Percentiles rank a stretch among this genome's conserved stretches.
Conservation (phyloP, 169 alveolate genomes). For the Toxoplasma gondii region DNA sequence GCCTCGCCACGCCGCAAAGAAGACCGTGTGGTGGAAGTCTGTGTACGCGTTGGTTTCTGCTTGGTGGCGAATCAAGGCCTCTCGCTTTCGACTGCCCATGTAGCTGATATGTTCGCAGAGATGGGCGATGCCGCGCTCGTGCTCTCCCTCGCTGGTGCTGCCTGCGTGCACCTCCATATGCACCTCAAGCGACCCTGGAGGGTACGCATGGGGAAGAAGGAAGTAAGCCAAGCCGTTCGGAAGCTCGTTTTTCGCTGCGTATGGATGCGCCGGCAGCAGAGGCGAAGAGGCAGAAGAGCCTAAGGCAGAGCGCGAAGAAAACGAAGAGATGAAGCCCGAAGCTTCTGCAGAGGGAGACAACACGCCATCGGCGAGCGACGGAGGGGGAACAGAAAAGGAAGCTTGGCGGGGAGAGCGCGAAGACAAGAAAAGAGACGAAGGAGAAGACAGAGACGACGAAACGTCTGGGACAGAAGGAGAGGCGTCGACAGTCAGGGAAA, state of each 20-base stretch:
- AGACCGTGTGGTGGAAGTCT: slow-evolving; percentile 87
- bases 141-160: slow-evolving; percentile 81
- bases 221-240: slow-evolving; percentile 77
- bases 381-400: neutral
- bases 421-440: neutral
- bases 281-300: neutral
- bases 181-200: slow-evolving; percentile 75
- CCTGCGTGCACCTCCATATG: slow-evolving; percentile 85
- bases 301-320: neutral
- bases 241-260: slow-evolving; percentile 65
- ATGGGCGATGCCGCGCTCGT: slow-evolving; percentile 87
- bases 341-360: neutral
- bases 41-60: slow-evolving; percentile 88
- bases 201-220: slow-evolving; percentile 75
- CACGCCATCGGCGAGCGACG: neutral
- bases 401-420: neutral
- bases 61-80: slow-evolving; percentile 62
- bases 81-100: slow-evolving; percentile 86
- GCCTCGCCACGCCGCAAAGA: slow-evolving; percentile 79
- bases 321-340: too few species aligned
- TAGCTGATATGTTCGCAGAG: slow-evolving; percentile 86
- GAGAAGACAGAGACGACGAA: neutral
- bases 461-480: neutral
- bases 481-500: neutral
- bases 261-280: slow-evolving; percentile 57